These are phyloP conservation scores for Circinella minor DNA, from an alignment of 371 early-diverging fungal species.

Conservation along the genomic window DNA sequence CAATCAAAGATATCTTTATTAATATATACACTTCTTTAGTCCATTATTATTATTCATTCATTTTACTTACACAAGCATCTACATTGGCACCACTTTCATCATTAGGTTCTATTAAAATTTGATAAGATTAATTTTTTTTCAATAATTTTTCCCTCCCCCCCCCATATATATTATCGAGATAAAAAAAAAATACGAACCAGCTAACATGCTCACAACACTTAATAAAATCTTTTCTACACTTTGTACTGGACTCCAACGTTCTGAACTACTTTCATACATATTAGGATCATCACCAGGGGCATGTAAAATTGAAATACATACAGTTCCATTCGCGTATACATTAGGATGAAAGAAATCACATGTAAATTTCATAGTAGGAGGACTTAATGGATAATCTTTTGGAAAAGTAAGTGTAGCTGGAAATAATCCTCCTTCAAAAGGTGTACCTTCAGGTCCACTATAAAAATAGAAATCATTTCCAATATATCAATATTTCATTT, in stretches of 20 bases:
- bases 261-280: constrained; percentile 91
- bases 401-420: constrained; percentile 89
- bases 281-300: constrained; percentile 98
- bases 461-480: not conserved
- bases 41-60: too few relatives aligned
- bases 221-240: constrained; percentile 97
- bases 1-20: too few relatives aligned
- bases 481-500: not conserved
- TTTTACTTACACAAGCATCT: constrained; percentile 88
- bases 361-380: constrained; percentile 91
- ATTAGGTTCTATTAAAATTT: constrained; percentile 84
- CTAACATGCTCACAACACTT: constrained; percentile 94
- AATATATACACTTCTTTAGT: too few relatives aligned
- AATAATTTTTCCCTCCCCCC: too few relatives aligned
- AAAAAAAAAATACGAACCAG: constrained; percentile 47
- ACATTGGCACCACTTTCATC: constrained; percentile 98
- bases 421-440: constrained; percentile 91
- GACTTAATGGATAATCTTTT: constrained; percentile 94
- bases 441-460: constrained; percentile 93
- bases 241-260: constrained; percentile 98
- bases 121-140: too few relatives aligned
- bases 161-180: not conserved
- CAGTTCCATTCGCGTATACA: constrained; percentile 96
- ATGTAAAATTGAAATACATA: constrained; percentile 99
- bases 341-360: constrained; percentile 96